phyloP scores from a whole-genome alignment of 106 monocot species.

The Phalaenopsis aphrodite region DNA sequence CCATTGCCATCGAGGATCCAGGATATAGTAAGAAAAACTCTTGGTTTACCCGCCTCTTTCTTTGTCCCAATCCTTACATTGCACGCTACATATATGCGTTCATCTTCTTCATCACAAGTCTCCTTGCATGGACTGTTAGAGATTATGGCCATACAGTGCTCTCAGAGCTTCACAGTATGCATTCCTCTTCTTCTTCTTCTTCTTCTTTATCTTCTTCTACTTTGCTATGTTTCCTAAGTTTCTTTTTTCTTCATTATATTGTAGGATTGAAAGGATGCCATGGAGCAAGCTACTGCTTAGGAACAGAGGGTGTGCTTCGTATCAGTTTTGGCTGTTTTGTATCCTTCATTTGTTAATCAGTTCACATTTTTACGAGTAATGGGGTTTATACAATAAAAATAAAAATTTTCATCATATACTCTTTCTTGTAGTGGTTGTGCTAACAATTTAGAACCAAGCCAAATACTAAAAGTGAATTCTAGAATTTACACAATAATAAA shows the following conservation, averaged over 20 bases:
- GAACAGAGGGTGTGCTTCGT: constrained; percentile 82
- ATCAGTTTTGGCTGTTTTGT: constrained; percentile 85
- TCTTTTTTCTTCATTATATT: background rate
- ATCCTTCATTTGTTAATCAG: constrained; percentile 35
- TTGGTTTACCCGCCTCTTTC: constrained; percentile 41
- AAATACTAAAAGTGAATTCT: no score
- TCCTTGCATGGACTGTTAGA: constrained; percentile 79
- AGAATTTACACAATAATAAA: no score
- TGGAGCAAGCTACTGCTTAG: constrained; percentile 67
- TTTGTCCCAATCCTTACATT: constrained; percentile 58
- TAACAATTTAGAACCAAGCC: no score
- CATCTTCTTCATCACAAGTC: constrained; percentile 65
- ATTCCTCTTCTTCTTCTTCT: background rate
- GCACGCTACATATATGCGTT: constrained; percentile 69
- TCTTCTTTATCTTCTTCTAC: background rate
- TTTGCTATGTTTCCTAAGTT: background rate
- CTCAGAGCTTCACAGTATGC: constrained; percentile 62
- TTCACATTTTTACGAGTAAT: no score
- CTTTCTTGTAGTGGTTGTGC: no score
- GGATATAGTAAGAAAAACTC: constrained; percentile 24
- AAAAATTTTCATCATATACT: no score
- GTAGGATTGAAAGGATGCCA: constrained; percentile 69
- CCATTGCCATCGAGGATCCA: constrained; percentile 23
- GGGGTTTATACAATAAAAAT: no score
- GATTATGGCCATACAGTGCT: constrained; percentile 65